These are phyloP conservation scores for Aphanomyces euteiches DNA, from an alignment of 352 stramenopile species.

Conservation along the genomic window DNA sequence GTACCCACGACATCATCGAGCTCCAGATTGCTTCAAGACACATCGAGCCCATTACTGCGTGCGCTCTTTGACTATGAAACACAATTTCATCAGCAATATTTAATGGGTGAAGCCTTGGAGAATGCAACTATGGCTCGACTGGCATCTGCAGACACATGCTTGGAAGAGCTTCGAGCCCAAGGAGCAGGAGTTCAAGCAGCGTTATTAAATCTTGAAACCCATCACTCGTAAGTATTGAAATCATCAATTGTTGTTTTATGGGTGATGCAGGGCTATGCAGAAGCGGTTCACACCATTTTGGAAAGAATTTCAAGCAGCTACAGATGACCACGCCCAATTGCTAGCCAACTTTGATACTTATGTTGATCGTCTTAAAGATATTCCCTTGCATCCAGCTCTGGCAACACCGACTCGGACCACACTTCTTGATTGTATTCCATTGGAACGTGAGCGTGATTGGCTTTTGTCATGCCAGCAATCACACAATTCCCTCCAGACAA, in stretches of 20 bases:
- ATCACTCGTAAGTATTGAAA: constrained; percentile 42
- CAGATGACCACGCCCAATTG: constrained; percentile 52
- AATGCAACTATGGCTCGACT: constrained; percentile 4
- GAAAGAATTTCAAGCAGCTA: constrained; percentile 61
- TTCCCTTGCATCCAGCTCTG: constrained; percentile 65
- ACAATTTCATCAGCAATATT: constrained; percentile 72
- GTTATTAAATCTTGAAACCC: constrained; percentile 74
- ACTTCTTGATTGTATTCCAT: constrained; percentile 73
- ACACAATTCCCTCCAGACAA: constrained; percentile 50
- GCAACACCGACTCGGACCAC: constrained; percentile 55
- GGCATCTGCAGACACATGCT: constrained; percentile 7
- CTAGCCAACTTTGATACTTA: constrained; percentile 70
- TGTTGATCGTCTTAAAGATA: constrained; percentile 47
- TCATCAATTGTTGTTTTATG: neutral
- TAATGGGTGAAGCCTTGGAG: constrained; percentile 24
- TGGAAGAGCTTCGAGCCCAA: constrained; percentile 12
- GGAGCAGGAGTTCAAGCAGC: constrained; percentile 39
- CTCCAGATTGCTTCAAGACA: constrained; percentile 70
- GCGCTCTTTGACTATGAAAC: constrained; percentile 77
- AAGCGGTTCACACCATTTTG: constrained; percentile 82
- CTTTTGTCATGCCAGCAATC: constrained; percentile 71
- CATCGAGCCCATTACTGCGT: constrained; percentile 68
- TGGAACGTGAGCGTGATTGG: constrained; percentile 80
- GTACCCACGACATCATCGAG: constrained; percentile 56
- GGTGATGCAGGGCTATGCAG: constrained; percentile 51